Conservation (phyloP, 805 yeast species). For the Candida patagonica region DNA sequence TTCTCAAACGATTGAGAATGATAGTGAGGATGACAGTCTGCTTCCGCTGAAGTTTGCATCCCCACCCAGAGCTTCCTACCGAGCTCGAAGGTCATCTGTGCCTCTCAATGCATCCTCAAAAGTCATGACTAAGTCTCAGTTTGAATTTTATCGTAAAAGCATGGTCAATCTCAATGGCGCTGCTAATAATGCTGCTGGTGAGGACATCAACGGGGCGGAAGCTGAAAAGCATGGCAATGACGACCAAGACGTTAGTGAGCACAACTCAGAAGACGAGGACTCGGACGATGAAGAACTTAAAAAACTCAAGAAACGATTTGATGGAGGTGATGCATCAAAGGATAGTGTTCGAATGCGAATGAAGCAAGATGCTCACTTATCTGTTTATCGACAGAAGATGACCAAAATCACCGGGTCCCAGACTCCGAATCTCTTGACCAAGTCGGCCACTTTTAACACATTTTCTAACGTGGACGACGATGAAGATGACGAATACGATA, state of each 20-base stretch:
- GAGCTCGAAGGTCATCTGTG: constrained; percentile 2
- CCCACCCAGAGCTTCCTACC: constrained; percentile 7
- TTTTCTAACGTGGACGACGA: constrained; percentile 17
- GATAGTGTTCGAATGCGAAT: constrained; percentile 23
- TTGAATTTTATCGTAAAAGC: constrained; percentile 19
- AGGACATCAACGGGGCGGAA: not conserved
- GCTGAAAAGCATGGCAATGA: constrained; percentile 5
- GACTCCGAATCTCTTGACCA: constrained; percentile 10
- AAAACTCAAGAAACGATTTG: constrained; percentile 9
- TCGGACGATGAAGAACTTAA: constrained; percentile 9
- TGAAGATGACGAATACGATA: constrained; percentile 31
- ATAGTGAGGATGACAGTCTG: constrained; percentile 16
- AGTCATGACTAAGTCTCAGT: constrained; percentile 25
- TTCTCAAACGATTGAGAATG: not conserved
- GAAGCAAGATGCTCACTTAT: constrained; percentile 32
- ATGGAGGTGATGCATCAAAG: constrained; percentile 16
- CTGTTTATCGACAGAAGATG: constrained; percentile 35
- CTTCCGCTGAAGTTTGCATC: constrained; percentile 11
- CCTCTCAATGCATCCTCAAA: constrained; percentile 6
- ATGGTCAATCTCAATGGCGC: constrained; percentile 4
- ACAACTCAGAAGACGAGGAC: constrained; percentile 13
- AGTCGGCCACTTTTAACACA: not conserved
- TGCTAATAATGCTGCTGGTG: not conserved
- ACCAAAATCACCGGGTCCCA: constrained; percentile 28
- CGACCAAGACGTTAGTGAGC: constrained; percentile 11